Evolutionary conservation across 2,329 filamentous ascomycete species (phyloP), one percentile per base, ranked within the genome.

Genomic region (Colletotrichum tabaci): DNA sequence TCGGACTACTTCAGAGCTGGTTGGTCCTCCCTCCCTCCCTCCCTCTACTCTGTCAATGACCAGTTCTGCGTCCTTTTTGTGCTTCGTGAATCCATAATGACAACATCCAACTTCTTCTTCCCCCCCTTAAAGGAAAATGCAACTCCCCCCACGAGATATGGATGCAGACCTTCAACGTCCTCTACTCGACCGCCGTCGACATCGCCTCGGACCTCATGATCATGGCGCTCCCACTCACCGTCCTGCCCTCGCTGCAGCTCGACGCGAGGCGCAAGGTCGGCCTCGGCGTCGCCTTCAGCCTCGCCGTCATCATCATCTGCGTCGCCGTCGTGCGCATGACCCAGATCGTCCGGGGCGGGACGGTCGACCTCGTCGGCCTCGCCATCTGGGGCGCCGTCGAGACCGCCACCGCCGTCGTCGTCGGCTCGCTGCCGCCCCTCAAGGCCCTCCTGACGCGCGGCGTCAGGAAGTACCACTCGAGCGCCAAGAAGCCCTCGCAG

Each of bases 281-380:
- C 2, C 72, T 76, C 4, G 72, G 58, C n/a, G 53, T 72, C 21
- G 73, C 71, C 16, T 77, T 77, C 66, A 73, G 72, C 50, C 68
- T 77, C 46, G 74, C 74, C 30, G 26, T 74, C 61, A 71, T 77
- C 64, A 75, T 75, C 67, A 75, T 77, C 35, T 66, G 64, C 65
- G 74, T 77, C 53, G 70, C 75, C 53, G 58, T 76, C 52, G 68
- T 76, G 42, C 76, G 76, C 46, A 74, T 76, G 67, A 75, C 69
- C 30, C 74, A 76, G 62, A 66, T 75, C 57, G 65, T 77, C 16
- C 58, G 73, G 15, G 67, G 61, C 2, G 46, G 67, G 15, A 26
- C 50, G 5, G 73, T 76, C 42, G 75, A 77, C 64, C 50, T 76
- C 44, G 70, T 75, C 3, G 73, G 74, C 3, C 69, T 75, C 6